Evolutionary conservation across 257 asterid species (phyloP).

Genomic region (Solanum etuberosum): DNA sequence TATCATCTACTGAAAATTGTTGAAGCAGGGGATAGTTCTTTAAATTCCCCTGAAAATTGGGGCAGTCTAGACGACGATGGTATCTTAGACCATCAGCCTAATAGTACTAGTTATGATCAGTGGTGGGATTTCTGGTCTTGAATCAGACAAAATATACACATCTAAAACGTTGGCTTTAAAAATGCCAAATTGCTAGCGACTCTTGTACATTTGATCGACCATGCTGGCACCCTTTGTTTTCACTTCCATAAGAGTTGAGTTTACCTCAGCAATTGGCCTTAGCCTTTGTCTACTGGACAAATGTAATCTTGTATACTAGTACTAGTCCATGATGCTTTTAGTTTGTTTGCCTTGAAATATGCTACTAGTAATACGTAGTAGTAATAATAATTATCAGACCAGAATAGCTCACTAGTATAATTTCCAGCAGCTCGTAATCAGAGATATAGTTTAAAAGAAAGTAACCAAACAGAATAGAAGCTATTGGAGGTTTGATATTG

Average conservation of each 20-base stretch:
- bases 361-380: neutral
- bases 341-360: neutral
- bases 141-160: neutral
- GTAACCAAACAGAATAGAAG: neutral
- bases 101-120: conserved; percentile 1
- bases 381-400: neutral
- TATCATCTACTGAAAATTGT: conserved; percentile 14
- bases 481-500: neutral
- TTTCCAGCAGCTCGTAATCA: neutral
- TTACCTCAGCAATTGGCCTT: neutral
- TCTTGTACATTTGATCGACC: neutral
- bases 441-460: neutral
- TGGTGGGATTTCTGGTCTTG: conserved; percentile 56
- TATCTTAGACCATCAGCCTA: conserved; percentile 12
- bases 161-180: neutral
- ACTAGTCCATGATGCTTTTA: neutral
- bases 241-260: neutral
- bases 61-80: conserved; percentile 22
- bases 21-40: conserved; percentile 18
- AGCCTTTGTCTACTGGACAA: neutral
- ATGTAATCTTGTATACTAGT: neutral
- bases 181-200: neutral
- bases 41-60: conserved; percentile 31
- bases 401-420: neutral
- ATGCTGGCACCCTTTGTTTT: neutral